Percentiles rank a stretch among this genome's conserved stretches.
These are phyloP conservation scores for Aspergillus melleus DNA, from an alignment of 2,329 filamentous ascomycete genomes.

Conservation along the genomic window DNA sequence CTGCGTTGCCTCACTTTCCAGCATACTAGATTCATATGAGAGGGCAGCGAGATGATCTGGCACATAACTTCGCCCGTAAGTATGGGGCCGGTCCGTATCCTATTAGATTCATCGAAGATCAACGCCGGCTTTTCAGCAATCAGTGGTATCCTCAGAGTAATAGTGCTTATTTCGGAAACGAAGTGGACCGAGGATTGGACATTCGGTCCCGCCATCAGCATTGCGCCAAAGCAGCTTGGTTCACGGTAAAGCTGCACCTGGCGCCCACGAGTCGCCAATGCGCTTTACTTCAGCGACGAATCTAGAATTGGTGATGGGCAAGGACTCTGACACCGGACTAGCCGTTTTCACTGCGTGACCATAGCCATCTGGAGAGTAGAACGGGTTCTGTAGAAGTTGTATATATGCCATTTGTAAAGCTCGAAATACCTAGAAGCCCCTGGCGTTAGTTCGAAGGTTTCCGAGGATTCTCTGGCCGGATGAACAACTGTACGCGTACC, in stretches of 20 bases:
- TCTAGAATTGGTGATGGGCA: slow-evolving; percentile 75
- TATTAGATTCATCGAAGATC: too few species aligned
- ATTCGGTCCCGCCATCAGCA: not conserved
- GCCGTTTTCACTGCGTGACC: slow-evolving; percentile 56
- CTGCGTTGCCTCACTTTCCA: too few species aligned
- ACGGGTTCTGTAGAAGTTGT: slow-evolving; percentile 84
- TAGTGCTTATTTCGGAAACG: not conserved
- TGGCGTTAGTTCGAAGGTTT: not conserved
- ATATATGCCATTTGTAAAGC: slow-evolving; percentile 94
- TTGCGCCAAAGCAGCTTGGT: not conserved
- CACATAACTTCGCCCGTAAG: not conserved
- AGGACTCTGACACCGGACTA: slow-evolving; percentile 44
- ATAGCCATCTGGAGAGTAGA: slow-evolving; percentile 87
- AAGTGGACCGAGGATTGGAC: not conserved
- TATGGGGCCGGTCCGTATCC: too few species aligned
- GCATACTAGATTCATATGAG: too few species aligned
- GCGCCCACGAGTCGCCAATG: slow-evolving; percentile 82
- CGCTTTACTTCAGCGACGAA: slow-evolving; percentile 81
- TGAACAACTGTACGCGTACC: slow-evolving; percentile 48
- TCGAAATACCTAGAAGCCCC: slow-evolving; percentile 66
- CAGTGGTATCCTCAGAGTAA: not conserved
- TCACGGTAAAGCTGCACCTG: slow-evolving; percentile 55
- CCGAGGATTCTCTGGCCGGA: not conserved
- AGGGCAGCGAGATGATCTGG: not conserved
- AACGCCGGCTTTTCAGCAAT: too few species aligned